Percentiles rank a stretch among this genome's conserved stretches.
These are phyloP conservation scores for Silene vulgaris DNA, from an alignment of 179 eudicot species.

Conservation along the genomic window DNA sequence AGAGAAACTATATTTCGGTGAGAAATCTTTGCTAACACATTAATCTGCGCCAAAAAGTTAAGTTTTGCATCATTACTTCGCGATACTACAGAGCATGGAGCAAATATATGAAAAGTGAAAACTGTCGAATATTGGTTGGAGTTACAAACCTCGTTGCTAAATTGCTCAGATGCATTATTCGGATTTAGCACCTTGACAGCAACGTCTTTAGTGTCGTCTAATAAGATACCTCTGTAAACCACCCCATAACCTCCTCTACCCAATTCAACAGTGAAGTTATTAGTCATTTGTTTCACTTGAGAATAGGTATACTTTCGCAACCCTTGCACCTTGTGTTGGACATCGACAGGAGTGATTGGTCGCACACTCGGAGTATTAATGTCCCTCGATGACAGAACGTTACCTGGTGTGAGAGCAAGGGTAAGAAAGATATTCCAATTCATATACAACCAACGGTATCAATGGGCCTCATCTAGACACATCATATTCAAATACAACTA, in stretches of 20 bases:
- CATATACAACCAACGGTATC: not conserved
- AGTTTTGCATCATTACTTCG: not conserved
- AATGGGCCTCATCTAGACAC: not conserved
- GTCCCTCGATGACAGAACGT: not conserved
- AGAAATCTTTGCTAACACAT: constrained; percentile 20
- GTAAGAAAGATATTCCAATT: not conserved
- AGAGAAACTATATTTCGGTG: constrained; percentile 27
- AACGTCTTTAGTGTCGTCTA: constrained; percentile 18
- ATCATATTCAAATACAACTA: not conserved
- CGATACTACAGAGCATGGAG: not conserved
- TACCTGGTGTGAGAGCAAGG: not conserved
- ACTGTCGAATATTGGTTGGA: not conserved
- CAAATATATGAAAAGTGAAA: not conserved
- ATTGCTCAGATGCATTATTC: constrained; percentile 20
- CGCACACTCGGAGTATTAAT: not conserved
- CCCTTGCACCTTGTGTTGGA: not conserved
- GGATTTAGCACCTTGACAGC: constrained; percentile 18
- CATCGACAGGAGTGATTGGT: not conserved
- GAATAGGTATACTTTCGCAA: constrained; percentile 15
- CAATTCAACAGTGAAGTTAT: not conserved
- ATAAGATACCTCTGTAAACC: constrained; percentile 17
- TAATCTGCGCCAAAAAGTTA: constrained; percentile 13
- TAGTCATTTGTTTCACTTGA: constrained; percentile 18
- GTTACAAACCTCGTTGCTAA: constrained; percentile 21
- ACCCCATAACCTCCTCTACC: constrained; percentile 23